phyloP scores from a whole-genome alignment of 1,284 basidiomycete species.

The Ceratobasidium sp. region DNA sequence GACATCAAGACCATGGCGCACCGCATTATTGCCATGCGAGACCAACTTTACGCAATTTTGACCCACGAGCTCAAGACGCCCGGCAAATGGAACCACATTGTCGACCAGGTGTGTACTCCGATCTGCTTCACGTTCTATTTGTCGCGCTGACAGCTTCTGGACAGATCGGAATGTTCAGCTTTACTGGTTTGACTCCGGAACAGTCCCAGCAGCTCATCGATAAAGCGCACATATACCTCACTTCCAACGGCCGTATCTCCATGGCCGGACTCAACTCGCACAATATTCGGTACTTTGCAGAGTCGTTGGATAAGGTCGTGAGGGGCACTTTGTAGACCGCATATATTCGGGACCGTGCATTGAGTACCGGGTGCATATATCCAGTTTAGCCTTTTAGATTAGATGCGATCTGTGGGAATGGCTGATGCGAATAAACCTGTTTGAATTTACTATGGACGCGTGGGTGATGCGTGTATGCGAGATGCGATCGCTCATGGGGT shows the following conservation, averaged over 20 bases:
- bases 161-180: conserved; percentile 88
- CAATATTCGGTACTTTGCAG: conserved; percentile 81
- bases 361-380: conserved; percentile 10
- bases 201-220: conserved; percentile 78
- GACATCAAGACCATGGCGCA: conserved; percentile 93
- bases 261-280: conserved; percentile 81
- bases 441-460: background rate
- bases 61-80: conserved; percentile 88
- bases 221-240: conserved; percentile 87
- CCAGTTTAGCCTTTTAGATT: conserved; percentile 21
- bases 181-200: conserved; percentile 72
- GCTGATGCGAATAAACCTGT: background rate
- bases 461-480: background rate
- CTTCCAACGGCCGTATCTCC: conserved; percentile 82
- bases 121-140: background rate
- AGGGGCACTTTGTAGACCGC: conserved; percentile 59
- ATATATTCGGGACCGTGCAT: too few relatives aligned
- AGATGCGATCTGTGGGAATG: conserved; percentile 18
- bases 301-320: conserved; percentile 74
- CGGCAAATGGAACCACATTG: conserved; percentile 89
- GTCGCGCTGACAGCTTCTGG: background rate
- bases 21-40: conserved; percentile 89
- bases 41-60: conserved; percentile 77
- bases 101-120: conserved; percentile 63
- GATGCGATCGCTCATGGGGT: conserved; percentile 49